Percentiles rank a stretch among this genome's conserved stretches.
These are phyloP conservation scores for Talinum fruticosum DNA, from an alignment of 148 eudicot species.

Conservation along the genomic window DNA sequence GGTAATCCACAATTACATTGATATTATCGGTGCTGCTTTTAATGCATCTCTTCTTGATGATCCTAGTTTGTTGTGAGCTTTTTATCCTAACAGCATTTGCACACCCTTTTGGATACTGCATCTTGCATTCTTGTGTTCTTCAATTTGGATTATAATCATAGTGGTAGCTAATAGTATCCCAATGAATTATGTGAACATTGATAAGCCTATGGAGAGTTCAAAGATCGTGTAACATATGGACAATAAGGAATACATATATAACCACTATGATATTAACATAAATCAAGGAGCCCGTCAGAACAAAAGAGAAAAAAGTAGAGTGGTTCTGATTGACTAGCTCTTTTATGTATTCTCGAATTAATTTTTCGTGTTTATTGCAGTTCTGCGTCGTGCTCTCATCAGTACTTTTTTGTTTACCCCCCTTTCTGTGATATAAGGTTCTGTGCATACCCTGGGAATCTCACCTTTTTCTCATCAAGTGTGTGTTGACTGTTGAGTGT, in stretches of 20 bases:
- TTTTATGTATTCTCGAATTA: not conserved
- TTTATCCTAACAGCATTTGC: not conserved
- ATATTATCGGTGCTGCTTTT: not conserved
- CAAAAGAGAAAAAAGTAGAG: not conserved
- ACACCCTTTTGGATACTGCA: not conserved
- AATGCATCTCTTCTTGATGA: not conserved
- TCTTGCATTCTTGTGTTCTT: not conserved
- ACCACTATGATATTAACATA: not conserved
- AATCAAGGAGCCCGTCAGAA: not conserved
- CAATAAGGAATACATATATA: not conserved
- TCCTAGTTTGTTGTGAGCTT: not conserved
- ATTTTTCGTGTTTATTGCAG: no score
- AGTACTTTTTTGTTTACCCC: no score
- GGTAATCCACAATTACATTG: constrained; percentile 33
- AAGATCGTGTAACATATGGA: not conserved
- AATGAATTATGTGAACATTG: not conserved
- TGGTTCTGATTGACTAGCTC: not conserved
- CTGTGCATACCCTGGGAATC: no score
- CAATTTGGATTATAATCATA: not conserved
- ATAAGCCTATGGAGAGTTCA: not conserved
- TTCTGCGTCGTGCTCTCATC: no score
- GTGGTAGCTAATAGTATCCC: no score
- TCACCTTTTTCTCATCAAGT: no score
- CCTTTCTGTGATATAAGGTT: no score
- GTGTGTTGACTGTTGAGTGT: no score